Conservation (phyloP, 148 eudicot species). For the Vaccinium macrocarpon region DNA sequence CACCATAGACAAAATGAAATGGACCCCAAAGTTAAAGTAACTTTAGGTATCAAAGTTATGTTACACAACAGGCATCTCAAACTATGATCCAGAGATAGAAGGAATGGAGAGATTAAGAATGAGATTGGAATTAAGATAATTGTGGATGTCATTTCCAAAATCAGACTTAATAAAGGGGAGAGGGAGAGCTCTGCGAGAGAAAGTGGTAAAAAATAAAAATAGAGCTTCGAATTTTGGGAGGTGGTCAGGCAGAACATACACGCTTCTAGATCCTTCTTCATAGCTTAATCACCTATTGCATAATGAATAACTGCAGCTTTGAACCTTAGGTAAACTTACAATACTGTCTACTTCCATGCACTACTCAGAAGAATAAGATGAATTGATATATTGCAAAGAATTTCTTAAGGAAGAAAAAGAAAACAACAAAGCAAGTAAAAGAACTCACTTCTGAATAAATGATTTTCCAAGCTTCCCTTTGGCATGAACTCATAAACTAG, state of each 20-base stretch:
- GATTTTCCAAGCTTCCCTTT: conserved; percentile 88
- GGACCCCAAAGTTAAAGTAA: background rate
- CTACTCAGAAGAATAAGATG: background rate
- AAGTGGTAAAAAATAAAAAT: background rate
- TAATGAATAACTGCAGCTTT: background rate
- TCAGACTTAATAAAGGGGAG: background rate
- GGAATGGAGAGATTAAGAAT: background rate
- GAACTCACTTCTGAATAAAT: conserved; percentile 72
- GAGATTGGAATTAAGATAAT: background rate
- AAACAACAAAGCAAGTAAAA: background rate
- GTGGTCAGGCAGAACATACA: background rate
- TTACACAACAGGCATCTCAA: background rate
- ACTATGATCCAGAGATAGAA: background rate
- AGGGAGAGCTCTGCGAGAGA: background rate
- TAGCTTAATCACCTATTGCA: background rate
- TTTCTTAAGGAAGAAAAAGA: background rate
- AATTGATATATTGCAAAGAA: background rate
- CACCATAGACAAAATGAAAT: background rate
- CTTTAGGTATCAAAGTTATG: background rate
- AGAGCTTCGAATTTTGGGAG: background rate
- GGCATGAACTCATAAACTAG: conserved; percentile 88
- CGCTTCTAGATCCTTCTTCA: background rate
- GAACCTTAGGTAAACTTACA: background rate
- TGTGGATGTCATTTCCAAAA: background rate
- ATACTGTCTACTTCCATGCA: background rate